Percentiles rank a stretch among this genome's conserved stretches.
These are phyloP conservation scores for Climacium dendroides DNA, from an alignment of 225 moss, liverwort and hornwort species.

Conservation along the genomic window DNA sequence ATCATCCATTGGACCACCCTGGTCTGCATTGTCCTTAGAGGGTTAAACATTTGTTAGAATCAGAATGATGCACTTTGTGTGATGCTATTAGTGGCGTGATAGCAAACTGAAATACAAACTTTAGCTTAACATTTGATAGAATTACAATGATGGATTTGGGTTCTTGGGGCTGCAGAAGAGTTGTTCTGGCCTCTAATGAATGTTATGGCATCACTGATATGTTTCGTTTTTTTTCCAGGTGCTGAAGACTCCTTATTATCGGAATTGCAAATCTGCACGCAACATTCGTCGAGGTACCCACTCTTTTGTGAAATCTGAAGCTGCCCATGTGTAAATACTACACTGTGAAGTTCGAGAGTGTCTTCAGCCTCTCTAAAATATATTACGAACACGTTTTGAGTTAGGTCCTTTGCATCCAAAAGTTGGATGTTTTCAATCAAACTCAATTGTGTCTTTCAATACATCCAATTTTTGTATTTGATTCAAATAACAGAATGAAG, in stretches of 20 bases:
- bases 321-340: neutral
- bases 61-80: neutral
- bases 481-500: neutral
- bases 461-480: neutral
- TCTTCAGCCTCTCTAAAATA: neutral
- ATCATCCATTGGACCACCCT: neutral
- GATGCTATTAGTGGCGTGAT: neutral
- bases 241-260: constrained; percentile 45
- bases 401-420: neutral
- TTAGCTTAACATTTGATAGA: neutral
- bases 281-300: constrained; percentile 44
- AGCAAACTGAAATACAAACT: neutral
- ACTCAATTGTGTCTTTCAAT: neutral
- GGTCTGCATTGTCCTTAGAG: rapidly evolving
- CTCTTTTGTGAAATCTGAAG: neutral
- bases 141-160: neutral
- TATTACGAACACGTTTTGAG: neutral
- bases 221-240: constrained; percentile 4
- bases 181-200: neutral
- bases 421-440: neutral
- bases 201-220: neutral
- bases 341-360: neutral
- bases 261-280: constrained; percentile 50
- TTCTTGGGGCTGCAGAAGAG: neutral
- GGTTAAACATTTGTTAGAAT: too few relatives aligned